Percentiles rank a stretch among this genome's conserved stretches.
Evolutionary conservation across 805 yeast species (phyloP).

Genomic region (Pichia ethanolica): DNA sequence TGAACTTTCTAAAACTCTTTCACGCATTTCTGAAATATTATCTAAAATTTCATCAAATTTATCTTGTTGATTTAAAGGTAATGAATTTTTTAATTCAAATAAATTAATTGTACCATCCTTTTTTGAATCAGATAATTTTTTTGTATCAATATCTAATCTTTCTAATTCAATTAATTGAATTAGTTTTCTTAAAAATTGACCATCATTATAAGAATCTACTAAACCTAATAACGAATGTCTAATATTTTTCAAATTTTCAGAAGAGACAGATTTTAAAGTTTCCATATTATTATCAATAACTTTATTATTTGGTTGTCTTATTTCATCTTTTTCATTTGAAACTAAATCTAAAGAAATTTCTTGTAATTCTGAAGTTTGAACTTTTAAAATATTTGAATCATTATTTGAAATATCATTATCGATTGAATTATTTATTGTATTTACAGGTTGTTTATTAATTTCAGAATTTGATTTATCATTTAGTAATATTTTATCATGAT

Average conservation of each 20-base stretch:
- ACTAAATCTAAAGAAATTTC: conserved; percentile 1
- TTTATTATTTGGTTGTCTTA: conserved; percentile 10
- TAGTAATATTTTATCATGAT: too few species aligned
- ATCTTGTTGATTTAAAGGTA: conserved; percentile 41
- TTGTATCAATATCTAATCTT: conserved; percentile 16
- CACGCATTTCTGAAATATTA: conserved; percentile 66
- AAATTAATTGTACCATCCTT: conserved; percentile 39
- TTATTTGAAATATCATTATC: too few species aligned
- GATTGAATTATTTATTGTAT: not conserved
- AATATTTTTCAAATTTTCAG: conserved; percentile 72
- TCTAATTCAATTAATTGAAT: conserved; percentile 16
- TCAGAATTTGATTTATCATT: too few species aligned
- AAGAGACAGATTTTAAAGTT: conserved; percentile 54
- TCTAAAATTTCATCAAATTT: conserved; percentile 64
- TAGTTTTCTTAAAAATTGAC: conserved; percentile 18
- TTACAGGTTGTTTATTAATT: not conserved
- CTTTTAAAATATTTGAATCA: not conserved
- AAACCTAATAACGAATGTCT: conserved; percentile 64
- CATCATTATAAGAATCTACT: conserved; percentile 20
- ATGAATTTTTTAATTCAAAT: conserved; percentile 52
- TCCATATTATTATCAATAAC: conserved; percentile 47
- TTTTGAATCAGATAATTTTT: conserved; percentile 8
- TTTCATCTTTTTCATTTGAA: conserved; percentile 1
- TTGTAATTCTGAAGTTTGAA: not conserved
- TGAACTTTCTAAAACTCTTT: conserved; percentile 63